phyloP scores from a whole-genome alignment of 2,329 filamentous ascomycete genomes.

The Tolypocladium tropicale region DNA sequence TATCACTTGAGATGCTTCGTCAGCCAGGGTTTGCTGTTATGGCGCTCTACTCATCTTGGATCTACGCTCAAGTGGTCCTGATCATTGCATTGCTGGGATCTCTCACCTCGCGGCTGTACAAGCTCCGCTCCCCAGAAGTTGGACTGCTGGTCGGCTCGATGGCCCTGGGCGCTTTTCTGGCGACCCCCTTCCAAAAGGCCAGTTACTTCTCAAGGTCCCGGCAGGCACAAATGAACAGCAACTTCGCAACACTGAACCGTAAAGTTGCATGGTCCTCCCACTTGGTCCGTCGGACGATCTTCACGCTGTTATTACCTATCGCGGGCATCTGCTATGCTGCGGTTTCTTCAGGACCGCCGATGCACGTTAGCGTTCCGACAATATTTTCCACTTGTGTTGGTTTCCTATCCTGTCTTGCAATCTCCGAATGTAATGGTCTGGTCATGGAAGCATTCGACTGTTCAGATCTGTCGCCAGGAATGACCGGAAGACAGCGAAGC shows the following conservation, averaged over 20 bases:
- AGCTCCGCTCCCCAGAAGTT: constrained; percentile 51
- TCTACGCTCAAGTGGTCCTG: constrained; percentile 66
- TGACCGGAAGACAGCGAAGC: constrained; percentile 46
- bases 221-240: constrained; percentile 45
- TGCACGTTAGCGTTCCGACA: constrained; percentile 53
- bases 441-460: constrained; percentile 77
- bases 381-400: constrained; percentile 56
- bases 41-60: constrained; percentile 65
- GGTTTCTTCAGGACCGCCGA: constrained; percentile 50
- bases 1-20: constrained; percentile 60
- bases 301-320: constrained; percentile 57
- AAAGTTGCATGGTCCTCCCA: constrained; percentile 62
- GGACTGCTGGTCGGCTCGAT: constrained; percentile 57
- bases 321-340: constrained; percentile 58
- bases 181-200: constrained; percentile 65
- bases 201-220: constrained; percentile 57
- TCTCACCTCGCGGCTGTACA: constrained; percentile 59
- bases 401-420: constrained; percentile 61
- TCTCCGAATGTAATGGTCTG: constrained; percentile 65
- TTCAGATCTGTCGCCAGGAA: constrained; percentile 66
- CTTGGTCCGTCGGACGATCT: constrained; percentile 56
- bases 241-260: constrained; percentile 56
- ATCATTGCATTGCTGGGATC: constrained; percentile 64
- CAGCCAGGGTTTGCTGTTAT: constrained; percentile 67
- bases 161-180: constrained; percentile 57